These are phyloP conservation scores for Lipomyces japonicus DNA, from an alignment of 805 yeast genomes.

Conservation along the genomic window DNA sequence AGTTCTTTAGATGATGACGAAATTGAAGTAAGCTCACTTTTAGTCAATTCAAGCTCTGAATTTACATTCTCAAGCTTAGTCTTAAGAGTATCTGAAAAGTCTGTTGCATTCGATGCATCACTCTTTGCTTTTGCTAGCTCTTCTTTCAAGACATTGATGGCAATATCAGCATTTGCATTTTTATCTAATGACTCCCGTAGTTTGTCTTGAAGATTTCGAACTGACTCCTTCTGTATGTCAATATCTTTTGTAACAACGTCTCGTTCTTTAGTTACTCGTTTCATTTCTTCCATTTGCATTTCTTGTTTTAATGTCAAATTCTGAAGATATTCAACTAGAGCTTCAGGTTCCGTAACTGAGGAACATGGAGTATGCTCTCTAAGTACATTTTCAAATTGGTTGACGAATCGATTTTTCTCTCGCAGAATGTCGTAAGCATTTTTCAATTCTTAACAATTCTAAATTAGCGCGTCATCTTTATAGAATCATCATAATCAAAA, in stretches of 20 bases:
- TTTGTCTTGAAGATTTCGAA: not conserved
- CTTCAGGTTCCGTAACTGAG: slow-evolving; percentile 66
- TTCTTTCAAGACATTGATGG: not conserved
- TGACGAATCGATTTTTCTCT: slow-evolving; percentile 56
- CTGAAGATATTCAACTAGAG: slow-evolving; percentile 63
- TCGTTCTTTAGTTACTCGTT: slow-evolving; percentile 40
- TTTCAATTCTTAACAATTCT: slow-evolving; percentile 45
- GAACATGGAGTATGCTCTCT: slow-evolving; percentile 79
- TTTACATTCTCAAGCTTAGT: slow-evolving; percentile 9
- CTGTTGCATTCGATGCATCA: not conserved
- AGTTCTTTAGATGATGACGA: no score
- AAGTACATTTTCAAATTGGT: slow-evolving; percentile 62
- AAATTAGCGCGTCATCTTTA: not conserved
- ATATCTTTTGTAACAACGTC: slow-evolving; percentile 5
- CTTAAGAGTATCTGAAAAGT: not conserved
- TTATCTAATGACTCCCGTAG: not conserved
- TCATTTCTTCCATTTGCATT: slow-evolving; percentile 63
- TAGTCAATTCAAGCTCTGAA: slow-evolving; percentile 1
- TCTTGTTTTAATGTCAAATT: slow-evolving; percentile 58
- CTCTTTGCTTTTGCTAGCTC: not conserved
- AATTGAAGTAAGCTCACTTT: slow-evolving; percentile 1
- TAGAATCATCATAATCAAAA: not conserved
- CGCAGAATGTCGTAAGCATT: slow-evolving; percentile 84
- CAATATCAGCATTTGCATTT: slow-evolving; percentile 4
- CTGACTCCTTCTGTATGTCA: not conserved